Conservation (phyloP, 2,329 filamentous ascomycete genomes). For the Diaporthe sp. region DNA sequence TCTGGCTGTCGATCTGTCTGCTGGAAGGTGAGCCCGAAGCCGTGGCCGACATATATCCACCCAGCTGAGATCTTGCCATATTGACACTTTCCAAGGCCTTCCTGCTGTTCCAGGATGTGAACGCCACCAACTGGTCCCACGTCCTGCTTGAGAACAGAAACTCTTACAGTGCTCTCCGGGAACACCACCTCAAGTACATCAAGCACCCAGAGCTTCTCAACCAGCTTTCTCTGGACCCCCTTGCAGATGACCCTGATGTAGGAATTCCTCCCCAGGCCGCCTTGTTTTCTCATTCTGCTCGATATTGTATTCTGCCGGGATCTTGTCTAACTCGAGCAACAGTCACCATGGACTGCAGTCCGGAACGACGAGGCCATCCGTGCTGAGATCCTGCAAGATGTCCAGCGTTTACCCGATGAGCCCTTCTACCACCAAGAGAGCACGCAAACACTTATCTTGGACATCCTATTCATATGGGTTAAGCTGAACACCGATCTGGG, state of each 20-base stretch:
- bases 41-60: not conserved
- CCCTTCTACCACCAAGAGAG: slow-evolving; percentile 85
- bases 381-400: slow-evolving; percentile 93
- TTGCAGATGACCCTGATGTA: slow-evolving; percentile 81
- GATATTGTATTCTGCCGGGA: not conserved
- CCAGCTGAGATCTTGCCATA: slow-evolving; percentile 13
- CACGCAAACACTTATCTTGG: slow-evolving; percentile 84
- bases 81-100: slow-evolving; percentile 71
- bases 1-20: slow-evolving; percentile 86
- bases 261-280: slow-evolving; percentile 40
- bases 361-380: slow-evolving; percentile 86
- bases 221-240: slow-evolving; percentile 79
- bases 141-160: slow-evolving; percentile 76
- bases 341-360: slow-evolving; percentile 93
- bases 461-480: slow-evolving; percentile 94
- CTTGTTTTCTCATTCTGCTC: not conserved
- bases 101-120: slow-evolving; percentile 78
- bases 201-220: slow-evolving; percentile 85
- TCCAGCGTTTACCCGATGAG: slow-evolving; percentile 92
- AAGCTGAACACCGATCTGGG: slow-evolving; percentile 89
- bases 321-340: slow-evolving; percentile 47
- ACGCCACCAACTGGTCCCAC: slow-evolving; percentile 76
- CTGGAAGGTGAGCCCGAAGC: slow-evolving; percentile 75
- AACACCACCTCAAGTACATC: slow-evolving; percentile 84
- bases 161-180: slow-evolving; percentile 78